Evolutionary conservation across 2,329 filamentous ascomycete genomes (phyloP).

Genomic region (Ascochyta rabiei): DNA sequence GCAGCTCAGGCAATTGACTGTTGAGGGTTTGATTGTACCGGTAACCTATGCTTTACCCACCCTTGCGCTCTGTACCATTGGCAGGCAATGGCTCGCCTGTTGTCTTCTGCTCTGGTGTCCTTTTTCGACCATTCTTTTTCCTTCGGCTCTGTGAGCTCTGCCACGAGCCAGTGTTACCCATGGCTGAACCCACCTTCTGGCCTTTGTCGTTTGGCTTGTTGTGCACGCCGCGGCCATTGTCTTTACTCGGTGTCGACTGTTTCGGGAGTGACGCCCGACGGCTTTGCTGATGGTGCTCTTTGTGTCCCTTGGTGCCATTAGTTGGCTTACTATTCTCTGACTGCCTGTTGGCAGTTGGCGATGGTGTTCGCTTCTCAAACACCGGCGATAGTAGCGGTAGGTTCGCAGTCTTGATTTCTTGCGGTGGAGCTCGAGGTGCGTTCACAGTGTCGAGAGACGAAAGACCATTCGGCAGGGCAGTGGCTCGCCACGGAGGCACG

Average conservation of each 20-base stretch:
- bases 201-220: conserved; percentile 37
- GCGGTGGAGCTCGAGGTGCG: conserved; percentile 50
- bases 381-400: conserved; percentile 70
- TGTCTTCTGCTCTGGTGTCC: conserved; percentile 37
- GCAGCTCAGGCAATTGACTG: not conserved
- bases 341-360: conserved; percentile 64
- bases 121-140: conserved; percentile 37
- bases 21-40: not conserved
- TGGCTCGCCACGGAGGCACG: conserved; percentile 37
- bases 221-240: conserved; percentile 35
- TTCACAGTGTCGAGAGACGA: conserved; percentile 50
- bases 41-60: conserved; percentile 40
- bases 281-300: conserved; percentile 35
- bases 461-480: conserved; percentile 39
- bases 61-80: conserved; percentile 55
- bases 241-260: conserved; percentile 23
- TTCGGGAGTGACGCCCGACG: conserved; percentile 38
- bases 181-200: conserved; percentile 25
- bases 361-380: conserved; percentile 74
- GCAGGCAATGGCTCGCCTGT: conserved; percentile 51
- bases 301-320: conserved; percentile 40
- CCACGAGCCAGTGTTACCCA: conserved; percentile 24
- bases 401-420: conserved; percentile 48
- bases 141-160: conserved; percentile 31
- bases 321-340: conserved; percentile 34